Conservation (phyloP, 2,329 filamentous ascomycete genomes). For the Apiospora kogelbergensis region DNA sequence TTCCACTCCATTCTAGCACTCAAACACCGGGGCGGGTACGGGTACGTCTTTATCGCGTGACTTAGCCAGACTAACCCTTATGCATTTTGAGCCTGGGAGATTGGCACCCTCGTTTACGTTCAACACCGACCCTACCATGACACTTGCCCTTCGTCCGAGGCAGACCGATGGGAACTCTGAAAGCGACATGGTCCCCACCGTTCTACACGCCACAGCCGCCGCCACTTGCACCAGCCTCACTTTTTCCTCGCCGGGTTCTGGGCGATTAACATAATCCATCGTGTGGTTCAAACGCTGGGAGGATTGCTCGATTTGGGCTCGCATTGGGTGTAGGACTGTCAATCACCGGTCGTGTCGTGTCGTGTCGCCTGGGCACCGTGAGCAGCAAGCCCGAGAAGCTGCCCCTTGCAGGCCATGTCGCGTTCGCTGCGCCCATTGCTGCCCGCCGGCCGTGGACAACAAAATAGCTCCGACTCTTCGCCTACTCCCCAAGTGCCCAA, state of each 20-base stretch:
- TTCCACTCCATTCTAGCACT: not conserved
- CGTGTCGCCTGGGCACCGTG: constrained; percentile 9
- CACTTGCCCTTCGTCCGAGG: constrained; percentile 2
- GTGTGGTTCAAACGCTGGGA: constrained; percentile 3
- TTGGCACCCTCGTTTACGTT: not conserved
- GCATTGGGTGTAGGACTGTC: not conserved
- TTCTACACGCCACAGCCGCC: constrained; percentile 5
- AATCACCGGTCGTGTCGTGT: not conserved
- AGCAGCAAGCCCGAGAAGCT: constrained; percentile 2
- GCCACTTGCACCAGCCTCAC: constrained; percentile 9
- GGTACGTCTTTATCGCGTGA: not conserved
- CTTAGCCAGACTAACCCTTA: not conserved
- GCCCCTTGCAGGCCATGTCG: constrained; percentile 12
- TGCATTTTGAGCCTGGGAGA: not conserved
- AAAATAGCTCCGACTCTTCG: constrained; percentile 7
- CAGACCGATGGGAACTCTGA: constrained; percentile 2
- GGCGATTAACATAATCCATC: not conserved
- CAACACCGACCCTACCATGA: constrained; percentile 6
- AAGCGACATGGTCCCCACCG: constrained; percentile 4
- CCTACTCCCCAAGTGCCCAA: constrained; percentile 1
- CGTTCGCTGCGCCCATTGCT: constrained; percentile 15
- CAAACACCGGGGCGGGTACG: not conserved
- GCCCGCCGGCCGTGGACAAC: constrained; percentile 13
- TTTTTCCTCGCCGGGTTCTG: constrained; percentile 3
- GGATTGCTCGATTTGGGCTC: not conserved